Conservation (phyloP, 1,284 basidiomycete genomes). For the Sphaerobolus stellatus region DNA sequence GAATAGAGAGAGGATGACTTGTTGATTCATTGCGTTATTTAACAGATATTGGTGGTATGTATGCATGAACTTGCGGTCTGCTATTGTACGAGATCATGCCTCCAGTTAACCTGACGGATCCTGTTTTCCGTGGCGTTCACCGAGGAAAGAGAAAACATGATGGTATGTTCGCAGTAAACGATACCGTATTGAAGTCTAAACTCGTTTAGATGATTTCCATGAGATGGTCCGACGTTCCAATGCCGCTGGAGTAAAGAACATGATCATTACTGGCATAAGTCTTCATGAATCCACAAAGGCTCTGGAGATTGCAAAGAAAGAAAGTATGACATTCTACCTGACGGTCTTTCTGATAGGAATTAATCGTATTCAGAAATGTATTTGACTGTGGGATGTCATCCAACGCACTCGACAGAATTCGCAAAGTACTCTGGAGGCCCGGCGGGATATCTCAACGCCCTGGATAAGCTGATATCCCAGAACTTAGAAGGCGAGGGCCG, state of each 20-base stretch:
- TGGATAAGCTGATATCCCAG: conserved; percentile 57
- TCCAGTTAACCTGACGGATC: conserved; percentile 62
- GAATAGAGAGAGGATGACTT: no score
- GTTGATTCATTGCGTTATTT: no score
- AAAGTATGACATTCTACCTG: neutral
- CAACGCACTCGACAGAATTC: conserved; percentile 80
- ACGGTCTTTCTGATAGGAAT: neutral
- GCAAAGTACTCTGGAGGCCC: conserved; percentile 60
- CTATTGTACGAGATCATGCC: no score
- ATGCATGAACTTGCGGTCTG: no score
- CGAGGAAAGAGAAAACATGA: conserved; percentile 49
- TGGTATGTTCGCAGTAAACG: neutral
- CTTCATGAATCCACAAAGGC: conserved; percentile 67
- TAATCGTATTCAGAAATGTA: conserved; percentile 53
- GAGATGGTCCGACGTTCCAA: conserved; percentile 61
- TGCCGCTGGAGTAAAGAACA: conserved; percentile 67
- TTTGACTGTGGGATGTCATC: conserved; percentile 84
- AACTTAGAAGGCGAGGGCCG: conserved; percentile 57
- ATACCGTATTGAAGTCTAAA: neutral
- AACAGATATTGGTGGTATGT: no score
- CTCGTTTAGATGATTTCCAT: conserved; percentile 63
- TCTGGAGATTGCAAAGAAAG: conserved; percentile 56
- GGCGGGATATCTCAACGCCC: conserved; percentile 61
- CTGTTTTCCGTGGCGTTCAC: conserved; percentile 57
- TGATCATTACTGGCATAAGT: conserved; percentile 82